Percentiles rank a stretch among this genome's conserved stretches.
phyloP scores from a whole-genome alignment of 192 early-diverging fungal species.

The Entophlyctis luteolus region DNA sequence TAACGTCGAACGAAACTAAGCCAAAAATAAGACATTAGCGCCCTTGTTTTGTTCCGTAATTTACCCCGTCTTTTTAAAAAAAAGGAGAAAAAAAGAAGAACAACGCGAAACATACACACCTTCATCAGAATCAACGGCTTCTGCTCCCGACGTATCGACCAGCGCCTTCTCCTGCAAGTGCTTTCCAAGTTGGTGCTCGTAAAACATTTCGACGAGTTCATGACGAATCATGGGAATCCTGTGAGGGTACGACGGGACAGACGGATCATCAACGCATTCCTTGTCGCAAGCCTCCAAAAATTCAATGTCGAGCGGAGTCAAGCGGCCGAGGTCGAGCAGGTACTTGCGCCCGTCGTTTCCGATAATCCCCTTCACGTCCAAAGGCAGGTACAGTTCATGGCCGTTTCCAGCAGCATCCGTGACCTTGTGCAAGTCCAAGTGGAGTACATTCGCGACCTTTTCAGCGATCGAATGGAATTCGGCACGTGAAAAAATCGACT shows the following conservation, averaged over 20 bases:
- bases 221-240: constrained; percentile 76
- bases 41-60: too few relatives aligned
- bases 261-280: constrained; percentile 39
- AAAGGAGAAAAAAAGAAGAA: too few relatives aligned
- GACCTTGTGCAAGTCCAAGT: constrained; percentile 77
- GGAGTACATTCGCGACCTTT: constrained; percentile 72
- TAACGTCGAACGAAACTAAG: constrained; percentile 39
- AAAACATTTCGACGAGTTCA: constrained; percentile 81
- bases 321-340: constrained; percentile 86
- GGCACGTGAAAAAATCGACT: constrained; percentile 58
- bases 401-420: constrained; percentile 61
- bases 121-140: constrained; percentile 2
- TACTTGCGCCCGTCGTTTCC: constrained; percentile 91
- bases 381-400: constrained; percentile 69
- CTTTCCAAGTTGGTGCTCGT: constrained; percentile 70
- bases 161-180: constrained; percentile 35
- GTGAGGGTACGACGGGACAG: constrained; percentile 76
- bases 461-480: constrained; percentile 73
- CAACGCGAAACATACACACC: neutral
- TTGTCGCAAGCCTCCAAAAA: constrained; percentile 67
- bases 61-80: too few relatives aligned
- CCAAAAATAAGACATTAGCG: neutral
- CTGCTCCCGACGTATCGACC: too few relatives aligned
- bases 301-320: constrained; percentile 85
- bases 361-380: constrained; percentile 88